Evolutionary conservation across 2,329 filamentous ascomycete species (phyloP).

Genomic region (Colletotrichum sp.): DNA sequence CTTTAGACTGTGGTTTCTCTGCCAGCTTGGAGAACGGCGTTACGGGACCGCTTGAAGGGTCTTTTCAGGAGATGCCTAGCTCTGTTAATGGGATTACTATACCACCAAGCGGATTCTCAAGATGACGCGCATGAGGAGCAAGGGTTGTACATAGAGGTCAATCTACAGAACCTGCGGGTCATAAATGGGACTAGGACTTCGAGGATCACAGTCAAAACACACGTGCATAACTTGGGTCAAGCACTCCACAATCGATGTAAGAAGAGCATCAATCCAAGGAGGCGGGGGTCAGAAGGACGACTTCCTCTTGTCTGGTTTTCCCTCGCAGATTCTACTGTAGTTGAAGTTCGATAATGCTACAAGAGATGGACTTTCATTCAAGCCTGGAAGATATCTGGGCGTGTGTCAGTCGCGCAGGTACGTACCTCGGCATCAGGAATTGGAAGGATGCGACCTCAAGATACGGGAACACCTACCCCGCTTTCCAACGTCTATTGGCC

Average conservation of each 20-base stretch:
- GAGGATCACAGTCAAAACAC: neutral
- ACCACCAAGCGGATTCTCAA: neutral
- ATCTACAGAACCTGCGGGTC: neutral
- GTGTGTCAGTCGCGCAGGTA: neutral
- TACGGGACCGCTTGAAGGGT: neutral
- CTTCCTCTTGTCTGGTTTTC: neutral
- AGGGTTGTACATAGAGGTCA: neutral
- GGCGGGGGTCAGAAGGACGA: neutral
- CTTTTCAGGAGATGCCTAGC: neutral
- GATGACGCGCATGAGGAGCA: neutral
- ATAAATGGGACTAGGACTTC: neutral
- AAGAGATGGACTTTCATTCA: neutral
- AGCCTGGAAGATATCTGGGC: neutral
- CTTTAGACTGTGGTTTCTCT: neutral
- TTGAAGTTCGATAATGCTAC: neutral
- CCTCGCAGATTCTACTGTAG: neutral
- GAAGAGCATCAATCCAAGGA: neutral
- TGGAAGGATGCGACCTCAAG: neutral
- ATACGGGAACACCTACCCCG: constrained; percentile 4
- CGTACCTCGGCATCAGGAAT: neutral
- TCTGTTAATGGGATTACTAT: neutral
- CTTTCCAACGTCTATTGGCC: constrained; percentile 9
- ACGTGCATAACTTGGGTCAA: neutral
- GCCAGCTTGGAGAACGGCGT: neutral
- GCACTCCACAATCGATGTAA: neutral